A percentile compares a stretch with the other conserved stretches of the same genome.
Conservation (phyloP, 176 grass and related monocot genomes). For the Oryza meyeriana region DNA sequence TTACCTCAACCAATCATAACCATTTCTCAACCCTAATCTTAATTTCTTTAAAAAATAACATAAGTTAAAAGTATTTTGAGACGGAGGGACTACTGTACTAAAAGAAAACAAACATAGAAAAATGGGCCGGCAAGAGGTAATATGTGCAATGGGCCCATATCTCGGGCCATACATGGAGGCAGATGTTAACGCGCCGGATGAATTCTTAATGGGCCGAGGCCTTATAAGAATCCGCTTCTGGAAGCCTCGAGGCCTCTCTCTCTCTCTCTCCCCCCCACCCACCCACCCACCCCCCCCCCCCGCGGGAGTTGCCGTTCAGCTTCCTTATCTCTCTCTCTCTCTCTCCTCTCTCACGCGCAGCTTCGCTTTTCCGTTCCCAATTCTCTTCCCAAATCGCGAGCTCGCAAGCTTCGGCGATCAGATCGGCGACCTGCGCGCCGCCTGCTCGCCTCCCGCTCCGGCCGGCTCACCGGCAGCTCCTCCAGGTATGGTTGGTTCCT, state of each 20-base stretch:
- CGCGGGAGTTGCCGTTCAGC: neutral
- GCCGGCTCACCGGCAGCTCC: neutral
- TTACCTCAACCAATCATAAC: too few relatives aligned
- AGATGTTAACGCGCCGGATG: too few relatives aligned
- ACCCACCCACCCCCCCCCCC: too few relatives aligned
- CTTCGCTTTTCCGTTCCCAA: neutral
- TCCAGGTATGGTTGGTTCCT: neutral
- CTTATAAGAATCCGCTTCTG: neutral
- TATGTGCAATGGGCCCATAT: too few relatives aligned
- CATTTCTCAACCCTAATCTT: too few relatives aligned
- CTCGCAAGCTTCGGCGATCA: neutral
- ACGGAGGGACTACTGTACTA: too few relatives aligned
- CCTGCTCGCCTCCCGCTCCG: neutral
- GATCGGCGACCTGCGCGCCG: neutral
- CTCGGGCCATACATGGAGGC: neutral
- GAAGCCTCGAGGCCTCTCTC: neutral
- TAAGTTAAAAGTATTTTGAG: too few relatives aligned
- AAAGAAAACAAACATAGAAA: neutral
- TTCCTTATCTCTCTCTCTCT: neutral
- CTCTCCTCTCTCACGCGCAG: neutral
- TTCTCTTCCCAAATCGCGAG: neutral
- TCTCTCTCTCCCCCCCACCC: too few relatives aligned
- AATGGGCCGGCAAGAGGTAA: neutral
- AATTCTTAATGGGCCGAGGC: neutral
- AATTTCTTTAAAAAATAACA: too few relatives aligned